Percentiles rank a stretch among this genome's conserved stretches.
Conservation (phyloP, 257 asterid genomes). For the Paulownia fortunei region DNA sequence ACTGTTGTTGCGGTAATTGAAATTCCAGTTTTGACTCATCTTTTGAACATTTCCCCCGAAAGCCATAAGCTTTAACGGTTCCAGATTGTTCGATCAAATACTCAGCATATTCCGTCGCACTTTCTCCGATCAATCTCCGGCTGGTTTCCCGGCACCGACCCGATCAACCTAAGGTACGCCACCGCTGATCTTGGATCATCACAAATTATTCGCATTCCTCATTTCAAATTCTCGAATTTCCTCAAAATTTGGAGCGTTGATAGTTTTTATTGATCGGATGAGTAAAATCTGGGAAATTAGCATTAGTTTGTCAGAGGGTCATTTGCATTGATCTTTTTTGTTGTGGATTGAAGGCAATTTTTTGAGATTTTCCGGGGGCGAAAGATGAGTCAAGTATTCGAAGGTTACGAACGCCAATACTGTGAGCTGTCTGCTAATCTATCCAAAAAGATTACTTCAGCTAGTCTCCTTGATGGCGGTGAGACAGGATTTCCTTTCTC, state of each 20-base stretch:
- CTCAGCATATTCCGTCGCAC: neutral
- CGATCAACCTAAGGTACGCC: conserved; percentile 18
- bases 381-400: conserved; percentile 79
- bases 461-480: conserved; percentile 75
- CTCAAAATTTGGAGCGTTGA: neutral
- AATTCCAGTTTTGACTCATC: neutral
- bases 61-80: neutral
- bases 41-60: neutral
- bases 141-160: neutral
- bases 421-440: conserved; percentile 80
- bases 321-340: neutral
- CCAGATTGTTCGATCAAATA: conserved; percentile 13
- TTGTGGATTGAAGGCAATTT: conserved; percentile 36
- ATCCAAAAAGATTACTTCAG: conserved; percentile 61
- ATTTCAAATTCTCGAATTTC: neutral
- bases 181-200: neutral
- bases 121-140: conserved; percentile 18
- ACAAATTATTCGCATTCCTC: neutral
- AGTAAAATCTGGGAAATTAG: neutral
- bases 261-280: neutral
- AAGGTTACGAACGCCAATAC: conserved; percentile 86
- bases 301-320: neutral
- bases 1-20: neutral
- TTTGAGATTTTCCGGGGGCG: conserved; percentile 8
- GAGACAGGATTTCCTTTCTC: conserved; percentile 1